Evolutionary conservation across 2,329 filamentous ascomycete genomes (phyloP).

Genomic region (Verticillium klebahnii): DNA sequence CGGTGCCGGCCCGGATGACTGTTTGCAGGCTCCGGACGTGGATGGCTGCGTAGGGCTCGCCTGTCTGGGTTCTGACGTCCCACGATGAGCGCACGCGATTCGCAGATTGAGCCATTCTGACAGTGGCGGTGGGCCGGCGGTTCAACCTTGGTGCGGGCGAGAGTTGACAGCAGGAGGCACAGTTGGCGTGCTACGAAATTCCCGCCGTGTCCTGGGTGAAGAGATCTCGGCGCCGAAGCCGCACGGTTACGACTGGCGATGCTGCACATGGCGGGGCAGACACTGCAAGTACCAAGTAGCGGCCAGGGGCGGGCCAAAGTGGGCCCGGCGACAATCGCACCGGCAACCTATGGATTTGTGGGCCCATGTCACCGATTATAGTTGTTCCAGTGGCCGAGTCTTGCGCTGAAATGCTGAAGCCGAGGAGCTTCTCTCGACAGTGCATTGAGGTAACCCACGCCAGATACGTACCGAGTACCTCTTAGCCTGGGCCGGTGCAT

Average conservation of each 20-base stretch:
- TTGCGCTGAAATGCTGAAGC: not conserved
- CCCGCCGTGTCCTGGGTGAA: not conserved
- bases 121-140: too few species aligned
- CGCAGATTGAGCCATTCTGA: not conserved
- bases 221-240: too few species aligned
- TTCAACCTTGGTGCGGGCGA: not conserved
- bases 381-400: not conserved
- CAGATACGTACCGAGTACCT: not conserved
- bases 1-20: constrained; percentile 50
- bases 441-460: not conserved
- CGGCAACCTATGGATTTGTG: not conserved
- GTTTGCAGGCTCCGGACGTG: constrained; percentile 58
- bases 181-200: not conserved
- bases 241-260: not conserved
- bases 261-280: not conserved
- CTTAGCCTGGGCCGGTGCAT: not conserved
- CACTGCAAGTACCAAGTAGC: not conserved
- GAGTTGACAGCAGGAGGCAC: not conserved
- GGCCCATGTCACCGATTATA: not conserved
- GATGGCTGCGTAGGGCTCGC: constrained; percentile 48
- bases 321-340: not conserved
- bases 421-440: not conserved
- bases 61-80: constrained; percentile 31
- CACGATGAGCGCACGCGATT: constrained; percentile 18
- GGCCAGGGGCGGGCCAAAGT: not conserved